These are phyloP conservation scores for Fusarium sp. DNA, from an alignment of 2,329 filamentous ascomycete species.

Conservation along the genomic window DNA sequence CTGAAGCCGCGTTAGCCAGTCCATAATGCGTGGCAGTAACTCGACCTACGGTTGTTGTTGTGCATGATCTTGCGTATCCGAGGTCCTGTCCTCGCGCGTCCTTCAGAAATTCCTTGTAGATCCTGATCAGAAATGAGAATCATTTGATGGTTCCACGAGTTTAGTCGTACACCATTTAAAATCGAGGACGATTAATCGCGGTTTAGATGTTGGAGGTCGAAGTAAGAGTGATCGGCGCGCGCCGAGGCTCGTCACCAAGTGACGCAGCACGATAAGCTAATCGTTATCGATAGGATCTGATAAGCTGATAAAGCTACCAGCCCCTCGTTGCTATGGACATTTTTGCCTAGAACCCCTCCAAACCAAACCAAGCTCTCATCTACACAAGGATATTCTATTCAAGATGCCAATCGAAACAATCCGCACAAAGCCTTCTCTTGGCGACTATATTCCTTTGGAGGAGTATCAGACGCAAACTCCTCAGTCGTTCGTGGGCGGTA, in stretches of 20 bases:
- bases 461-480: slow-evolving; percentile 81
- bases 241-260: neutral
- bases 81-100: neutral
- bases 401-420: slow-evolving; percentile 65
- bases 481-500: slow-evolving; percentile 75
- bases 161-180: neutral
- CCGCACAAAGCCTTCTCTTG: slow-evolving; percentile 63
- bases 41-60: slow-evolving; percentile 49
- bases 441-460: slow-evolving; percentile 71
- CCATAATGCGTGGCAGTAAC: neutral
- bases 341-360: slow-evolving; percentile 39
- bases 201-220: neutral
- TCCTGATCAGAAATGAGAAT: neutral
- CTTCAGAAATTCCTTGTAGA: neutral
- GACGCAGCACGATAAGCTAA: slow-evolving; percentile 11
- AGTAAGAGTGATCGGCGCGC: neutral
- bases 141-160: neutral
- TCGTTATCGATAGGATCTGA: slow-evolving; percentile 31
- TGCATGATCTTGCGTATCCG: slow-evolving; percentile 40
- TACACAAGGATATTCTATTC: neutral
- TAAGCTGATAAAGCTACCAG: slow-evolving; percentile 36
- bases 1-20: slow-evolving; percentile 54
- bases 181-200: neutral
- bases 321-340: slow-evolving; percentile 29
- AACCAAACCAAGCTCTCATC: slow-evolving; percentile 11